Evolutionary conservation across 768 basidiomycete genomes (phyloP), one percentile per base, ranked within the genome.

Genomic region (Collybiopsis luxurians): DNA sequence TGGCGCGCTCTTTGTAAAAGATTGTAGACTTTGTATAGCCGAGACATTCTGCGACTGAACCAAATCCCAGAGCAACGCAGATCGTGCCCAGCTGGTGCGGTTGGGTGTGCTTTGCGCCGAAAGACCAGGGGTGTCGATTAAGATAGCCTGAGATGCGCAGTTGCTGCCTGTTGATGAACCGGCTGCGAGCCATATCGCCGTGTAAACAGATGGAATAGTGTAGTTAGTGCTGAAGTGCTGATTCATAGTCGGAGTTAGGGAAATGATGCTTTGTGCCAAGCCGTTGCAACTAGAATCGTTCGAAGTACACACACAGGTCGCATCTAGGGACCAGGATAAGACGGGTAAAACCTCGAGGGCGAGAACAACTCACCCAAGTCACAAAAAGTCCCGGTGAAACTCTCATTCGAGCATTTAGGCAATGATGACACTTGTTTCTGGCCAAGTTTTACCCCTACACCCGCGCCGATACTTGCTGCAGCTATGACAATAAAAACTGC

Each of bases 291-390:
- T 69, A 2, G 68, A 46, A 19, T 61, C 55, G n/a, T 70, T 67
- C 1, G 81, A 77, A 12, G 81, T 79, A 61, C 86, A 87, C 36
- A 82, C 73, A 63, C 86, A 89, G 0, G 84, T 82, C 1, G 83
- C 75, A 71, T 86, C 85, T 87, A 59, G 42, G 46, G 38, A 56
- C 24, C 62, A 60, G 31, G 24, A 54, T 34, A 27, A 58, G 40
- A n/a, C 47, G 28, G 42, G 6, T 21, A 47, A 36, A 43, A 17
- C 42, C 3, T n/a, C 13, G 31, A 34, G 13, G n/a, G n/a, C n/a
- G n/a, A n/a, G n/a, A n/a, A 13, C 31, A 13, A 73, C 81, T 64
- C 60, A 86, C 86, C 76, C 23, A 89, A 71, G 64, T 77, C 77
- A 65, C 87, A 89, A 12, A 71, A 62, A 17, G 71, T 70, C 21